Evolutionary conservation across 371 early-diverging fungal genomes (phyloP), one percentile per base, ranked within the genome.

Genomic region (Zychaea mexicana): DNA sequence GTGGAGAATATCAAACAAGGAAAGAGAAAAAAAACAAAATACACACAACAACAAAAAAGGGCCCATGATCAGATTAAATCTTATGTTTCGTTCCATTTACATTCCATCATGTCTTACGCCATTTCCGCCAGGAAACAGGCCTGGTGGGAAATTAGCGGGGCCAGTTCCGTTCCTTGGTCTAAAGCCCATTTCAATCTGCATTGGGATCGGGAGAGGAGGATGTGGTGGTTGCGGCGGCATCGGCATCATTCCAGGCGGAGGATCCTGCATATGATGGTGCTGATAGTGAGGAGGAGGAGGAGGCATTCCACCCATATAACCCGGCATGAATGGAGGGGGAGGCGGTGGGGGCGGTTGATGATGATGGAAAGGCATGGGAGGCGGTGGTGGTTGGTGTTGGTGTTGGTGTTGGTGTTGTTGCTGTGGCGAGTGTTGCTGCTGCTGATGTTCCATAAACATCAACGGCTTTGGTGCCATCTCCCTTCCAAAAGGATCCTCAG

Each of bases 241-340:
- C 24, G 56, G 52, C 47, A 71, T 61, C 64, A 69, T 68, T 65
- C 73, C 69, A 17, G 24, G 74, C 24, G 49, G 49, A 1, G 49
- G 49, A 13, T 49, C 49, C n/a, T 49, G 49, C 49, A 49, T 49
- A 49, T 49, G 74, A 24, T 63, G 63, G 17, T 9, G 24, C 53
- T 36, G 39, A 67, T 52, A 60, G 64, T 67, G 72, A 73, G 68
- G 19, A 21, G 73, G 73, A 17, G 65, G 62, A 12, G 72, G 70
- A 1, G 69, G 62, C 2, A 61, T 45, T 1, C 66, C 58, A 17
- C 68, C 70, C 53, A 64, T 55, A 57, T 69, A 68, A 47, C 63
- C 68, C 15, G 67, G 54, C 64, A 73, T 70, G 47, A 69, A 74
- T 3, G 70, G 69, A 6, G 62, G 72, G 12, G 73, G 75, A 7